Evolutionary conservation across 1,284 basidiomycete species (phyloP), one percentile per base, ranked within the genome.

Genomic region (Apiotrichum gracile): DNA sequence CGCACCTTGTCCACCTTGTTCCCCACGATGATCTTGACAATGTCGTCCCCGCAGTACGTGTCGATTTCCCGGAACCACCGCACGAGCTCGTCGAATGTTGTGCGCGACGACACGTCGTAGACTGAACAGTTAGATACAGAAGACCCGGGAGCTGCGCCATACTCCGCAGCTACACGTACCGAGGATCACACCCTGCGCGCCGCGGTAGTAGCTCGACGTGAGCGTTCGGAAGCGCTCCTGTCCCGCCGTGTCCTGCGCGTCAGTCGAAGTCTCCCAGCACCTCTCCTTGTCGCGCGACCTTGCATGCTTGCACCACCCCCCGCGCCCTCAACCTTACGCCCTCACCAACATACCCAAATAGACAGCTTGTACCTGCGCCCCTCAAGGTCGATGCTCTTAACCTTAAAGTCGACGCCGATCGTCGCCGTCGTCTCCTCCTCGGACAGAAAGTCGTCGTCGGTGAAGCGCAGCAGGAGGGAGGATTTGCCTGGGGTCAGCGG

Each of bases 151-250:
- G 14, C 3, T 4, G 4, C n/a, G n/a, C n/a, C n/a, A n/a, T n/a
- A n/a, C n/a, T 29, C 16, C 12, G 12, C 3, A 17, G 6, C 14
- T 6, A 62, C 76, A 38, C 26, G n/a, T n/a, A 87, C 89, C 90
- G 48, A 98, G 80, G 58, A 98, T 88, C 53, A 97, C 87, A 63
- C 70, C 72, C 49, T 72, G 71, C 16, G 72, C 74, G 12, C 75
- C 75, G 60, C 92, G 83, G 77, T 97, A 97, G 81, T 96, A 96
- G 44, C 90, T 91, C 33, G 90, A 92, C n/a, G 93, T 96, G 72
- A 97, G 91, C 16, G 92, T 96, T 62, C 92, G 85, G 85, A 97
- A 97, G 31, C 93, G 84, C 77, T 97, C 92, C 76, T 97, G 92
- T 82, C 88, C 89, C 67, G 92, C 92, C 58, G 92, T 97, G 58